A percentile compares a stretch with the other conserved stretches of the same genome.
phyloP scores from a whole-genome alignment of 306 rosid species.

The Crotalaria pallida region DNA sequence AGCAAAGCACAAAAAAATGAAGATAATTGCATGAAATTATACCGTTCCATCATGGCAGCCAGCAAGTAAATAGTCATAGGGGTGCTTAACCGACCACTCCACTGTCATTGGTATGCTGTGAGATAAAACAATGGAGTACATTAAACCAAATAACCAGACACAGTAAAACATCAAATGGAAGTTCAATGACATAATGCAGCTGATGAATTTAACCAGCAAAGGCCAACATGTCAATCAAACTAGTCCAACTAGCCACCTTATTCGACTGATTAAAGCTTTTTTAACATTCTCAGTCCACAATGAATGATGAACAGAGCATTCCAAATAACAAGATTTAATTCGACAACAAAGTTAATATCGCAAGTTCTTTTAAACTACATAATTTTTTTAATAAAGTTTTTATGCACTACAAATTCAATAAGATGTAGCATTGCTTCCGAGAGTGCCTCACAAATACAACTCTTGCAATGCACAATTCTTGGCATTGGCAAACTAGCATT shows the following conservation, averaged over 20 bases:
- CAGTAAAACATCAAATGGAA: background rate
- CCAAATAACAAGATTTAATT: background rate
- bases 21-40: constrained; percentile 14
- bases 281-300: background rate
- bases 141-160: constrained; percentile 9
- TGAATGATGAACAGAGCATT: background rate
- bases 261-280: constrained; percentile 1
- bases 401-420: background rate
- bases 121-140: constrained; percentile 20
- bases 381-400: background rate
- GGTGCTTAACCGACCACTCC: constrained; percentile 83
- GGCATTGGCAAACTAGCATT: background rate
- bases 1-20: constrained; percentile 7
- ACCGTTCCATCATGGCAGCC: constrained; percentile 99
- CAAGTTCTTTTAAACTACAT: background rate
- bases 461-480: background rate
- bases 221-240: background rate
- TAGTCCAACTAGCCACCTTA: background rate
- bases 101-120: constrained; percentile 84
- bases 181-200: constrained; percentile 13
- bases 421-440: background rate
- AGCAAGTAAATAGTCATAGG: constrained; percentile 72
- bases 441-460: background rate
- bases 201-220: constrained; percentile 16
- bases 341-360: background rate